Base-by-base conservation (phyloP, 257 asterid species). In the Rauvolfia tetraphylla region DNA sequence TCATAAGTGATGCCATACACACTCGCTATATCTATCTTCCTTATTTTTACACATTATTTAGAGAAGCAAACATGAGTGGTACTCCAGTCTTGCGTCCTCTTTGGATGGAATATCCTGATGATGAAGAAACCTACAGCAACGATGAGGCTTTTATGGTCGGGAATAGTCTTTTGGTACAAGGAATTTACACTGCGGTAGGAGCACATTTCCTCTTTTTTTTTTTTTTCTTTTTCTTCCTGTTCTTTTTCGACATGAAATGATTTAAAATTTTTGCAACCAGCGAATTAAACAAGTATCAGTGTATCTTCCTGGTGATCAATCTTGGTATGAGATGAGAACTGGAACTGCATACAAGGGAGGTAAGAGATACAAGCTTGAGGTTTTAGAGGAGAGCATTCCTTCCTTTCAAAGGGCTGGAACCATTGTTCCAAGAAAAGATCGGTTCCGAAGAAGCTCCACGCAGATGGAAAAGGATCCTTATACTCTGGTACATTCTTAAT, bases 101-200 rank as follows among this genome's bases (percentile, higher is more conserved):
- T 68, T 95, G 96, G 97, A 95, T 95, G 98, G 99, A 95, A 72
- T 95, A 91, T 84, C 98, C 99, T 69, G 56, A 83, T 69, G 99
- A 95, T 72, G 97, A 89, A 83, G 88, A 88, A 65, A 85, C 97
- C 51, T 95, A 86, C 82, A 83, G 88, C 87, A 91, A 85, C 54
- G 99, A 95, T 66, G 99, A 93, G 84, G 97, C 99, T 69, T 93
- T 95, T 83, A 93, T 95, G 98, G 96, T 95, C 62, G 99, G 99
- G 36, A 85, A 86, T 82, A 82, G 95, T 87, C 86, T 95, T 77
- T 85, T 95, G 85, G 99, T 95, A 65, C 99, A 95, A 91, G 99
- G 97, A 77, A 84, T 95, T 85, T 95, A 83, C 85, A 89, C 95
- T 27, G 84, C 91, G 98, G 99, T 95, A 72, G 76, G 71, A 17